Percentiles rank a stretch among this genome's conserved stretches.
Evolutionary conservation across 108 stramenopile genomes (phyloP).

Genomic region (Skeletonema tropicum): DNA sequence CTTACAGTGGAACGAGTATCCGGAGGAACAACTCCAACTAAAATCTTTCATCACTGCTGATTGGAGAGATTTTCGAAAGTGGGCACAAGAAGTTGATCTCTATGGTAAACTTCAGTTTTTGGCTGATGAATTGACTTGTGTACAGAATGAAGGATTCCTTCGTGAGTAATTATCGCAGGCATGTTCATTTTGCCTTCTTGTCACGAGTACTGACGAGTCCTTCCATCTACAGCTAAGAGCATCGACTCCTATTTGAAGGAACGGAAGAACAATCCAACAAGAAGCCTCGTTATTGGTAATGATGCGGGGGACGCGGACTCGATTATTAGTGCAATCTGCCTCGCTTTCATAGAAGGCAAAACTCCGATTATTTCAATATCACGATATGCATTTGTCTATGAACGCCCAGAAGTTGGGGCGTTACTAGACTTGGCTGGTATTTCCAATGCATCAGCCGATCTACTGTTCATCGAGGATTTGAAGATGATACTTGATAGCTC

Average conservation of each 20-base stretch:
- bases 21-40: conserved; percentile 28
- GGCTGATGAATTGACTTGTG: conserved; percentile 17
- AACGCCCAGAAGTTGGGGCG: conserved; percentile 69
- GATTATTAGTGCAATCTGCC: conserved; percentile 70
- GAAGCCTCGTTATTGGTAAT: conserved; percentile 74
- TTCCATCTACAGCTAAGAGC: background rate
- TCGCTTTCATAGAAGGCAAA: conserved; percentile 61
- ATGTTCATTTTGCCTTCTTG: background rate
- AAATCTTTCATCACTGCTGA: conserved; percentile 9
- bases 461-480: conserved; percentile 58
- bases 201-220: background rate
- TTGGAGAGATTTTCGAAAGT: conserved; percentile 41
- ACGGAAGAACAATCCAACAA: conserved; percentile 35
- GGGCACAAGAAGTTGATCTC: conserved; percentile 43
- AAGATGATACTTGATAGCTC: background rate
- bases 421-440: conserved; percentile 61
- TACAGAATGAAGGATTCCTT: background rate
- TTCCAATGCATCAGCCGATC: conserved; percentile 29
- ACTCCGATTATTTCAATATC: conserved; percentile 52
- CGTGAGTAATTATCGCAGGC: background rate
- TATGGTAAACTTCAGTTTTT: conserved; percentile 31
- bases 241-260: conserved; percentile 31
- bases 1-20: conserved; percentile 38
- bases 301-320: conserved; percentile 89
- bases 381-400: conserved; percentile 27